Evolutionary conservation across 192 early-diverging fungal genomes (phyloP), one percentile per base, ranked within the genome.

Genomic region (Coemansia sp.): DNA sequence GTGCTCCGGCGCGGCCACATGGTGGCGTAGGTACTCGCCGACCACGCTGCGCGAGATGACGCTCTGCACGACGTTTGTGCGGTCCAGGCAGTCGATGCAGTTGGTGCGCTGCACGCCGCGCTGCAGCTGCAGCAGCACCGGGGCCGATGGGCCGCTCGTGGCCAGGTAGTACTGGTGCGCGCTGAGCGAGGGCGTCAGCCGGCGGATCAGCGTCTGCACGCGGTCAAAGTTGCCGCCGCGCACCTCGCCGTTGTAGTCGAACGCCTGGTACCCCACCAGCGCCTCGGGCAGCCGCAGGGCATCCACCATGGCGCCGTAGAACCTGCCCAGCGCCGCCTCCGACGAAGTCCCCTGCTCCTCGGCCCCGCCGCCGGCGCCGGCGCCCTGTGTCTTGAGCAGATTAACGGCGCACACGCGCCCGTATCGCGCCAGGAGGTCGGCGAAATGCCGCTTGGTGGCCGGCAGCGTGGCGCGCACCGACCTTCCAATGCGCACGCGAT

Each of bases 61-160:
- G 72, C 80, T 91, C 72, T 98, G 91, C 11, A 94, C 90, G 12
- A 95, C 83, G 64, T 98, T 99, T 12, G 96, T 99, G 18, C 96
- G 84, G 70, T 91, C 74, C 54, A 80, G 67, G 53, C 91, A 90
- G 56, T 92, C 97, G 53, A 99, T 73, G 63, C 97, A 99, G 60
- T 98, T 99, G 2, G 90, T 91, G 12, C 97, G 78, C 50, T 94
- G 86, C 6, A 93, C 85, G 19, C 96, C 95, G 10, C 84, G 69
- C 70, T 98, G 98, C 6, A 72, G 67, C 19, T 70, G 74, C 13
- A 92, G 60, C 2, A 91, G 67, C 4, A 62, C 27, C 27, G 53
- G 64, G 53, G 25, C 81, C 83, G 18, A 77, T 72, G 18, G n/a
- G n/a, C 83, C 79, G 14, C 66, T 73, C 49, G 91, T 88, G 11